Evolutionary conservation across 805 yeast genomes (phyloP), one percentile per base, ranked within the genome.

Genomic region (Zygoascus tannicola): DNA sequence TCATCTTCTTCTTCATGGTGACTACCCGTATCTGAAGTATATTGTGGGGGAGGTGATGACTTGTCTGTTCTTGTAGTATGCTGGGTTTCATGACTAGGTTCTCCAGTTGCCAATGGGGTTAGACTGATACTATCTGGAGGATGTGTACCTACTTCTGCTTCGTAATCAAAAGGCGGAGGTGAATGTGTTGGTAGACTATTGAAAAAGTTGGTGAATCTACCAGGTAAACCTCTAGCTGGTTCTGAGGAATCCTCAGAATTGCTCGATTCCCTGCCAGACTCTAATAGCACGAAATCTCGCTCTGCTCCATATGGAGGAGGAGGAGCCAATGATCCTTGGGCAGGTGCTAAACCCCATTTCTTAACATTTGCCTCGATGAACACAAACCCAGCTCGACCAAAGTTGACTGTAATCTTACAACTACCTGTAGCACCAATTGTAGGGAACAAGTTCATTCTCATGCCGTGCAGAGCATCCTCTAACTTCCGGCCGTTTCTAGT

Each of bases 281-380:
- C 95, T 22, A 90, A 64, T 43, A 90, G 62, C 3, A 87, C 77
- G 58, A 88, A 95, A 38, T 79, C 79, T 37, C 76, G 78, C 55
- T 80, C 87, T 45, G 80, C 76, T 40, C 85, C 84, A 63, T 90
- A 90, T 7, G 92, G 81, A 1, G 98, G 98, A 2, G 97, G 95
- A 4, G 97, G 94, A 3, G 94, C 81, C 46, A 87, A 81, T 40
- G 73, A 75, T 1, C 97, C 98, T 52, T 81, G 84, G 33, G 81
- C 71, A 2, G 92, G 90, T n/a, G 94, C 95, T 55, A 82, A 81
- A 4, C 95, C 95, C 96, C 96, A 87, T 59, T 84, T 86, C 59
- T 87, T 87, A 32, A 88, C 95, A 58, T 87, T 86, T 1, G 85
- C 96, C 58, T 88, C 96, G 40, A 88, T 85, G 57, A 75, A 86